Conservation (phyloP, 208 protist genomes). For the Angomonas desouzai region DNA sequence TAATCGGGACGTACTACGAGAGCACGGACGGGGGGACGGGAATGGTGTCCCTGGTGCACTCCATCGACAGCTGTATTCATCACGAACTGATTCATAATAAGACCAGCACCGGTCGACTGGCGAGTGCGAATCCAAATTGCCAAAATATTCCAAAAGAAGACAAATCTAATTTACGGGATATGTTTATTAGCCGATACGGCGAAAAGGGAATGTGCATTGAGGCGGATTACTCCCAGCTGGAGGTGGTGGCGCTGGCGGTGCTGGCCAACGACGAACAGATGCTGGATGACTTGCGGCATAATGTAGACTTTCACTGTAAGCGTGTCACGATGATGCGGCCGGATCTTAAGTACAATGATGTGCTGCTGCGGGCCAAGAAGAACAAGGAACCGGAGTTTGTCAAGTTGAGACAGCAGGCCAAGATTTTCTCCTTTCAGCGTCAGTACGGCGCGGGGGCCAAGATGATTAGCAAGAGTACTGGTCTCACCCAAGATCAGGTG, state of each 20-base stretch:
- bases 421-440: slow-evolving; percentile 93
- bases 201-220: slow-evolving; percentile 90
- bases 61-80: slow-evolving; percentile 88
- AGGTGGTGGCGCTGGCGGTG: slow-evolving; percentile 88
- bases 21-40: slow-evolving; percentile 86
- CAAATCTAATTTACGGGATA: slow-evolving; percentile 83
- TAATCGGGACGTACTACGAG: slow-evolving; percentile 91
- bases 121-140: slow-evolving; percentile 89
- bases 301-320: slow-evolving; percentile 92
- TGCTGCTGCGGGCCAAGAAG: slow-evolving; percentile 85
- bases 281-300: slow-evolving; percentile 86
- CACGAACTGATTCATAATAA: slow-evolving; percentile 93
- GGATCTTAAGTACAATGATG: slow-evolving; percentile 88
- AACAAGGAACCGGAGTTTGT: slow-evolving; percentile 92
- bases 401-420: slow-evolving; percentile 89
- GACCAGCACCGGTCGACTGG: slow-evolving; percentile 84
- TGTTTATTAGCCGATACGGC: slow-evolving; percentile 89
- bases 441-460: slow-evolving; percentile 91
- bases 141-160: slow-evolving; percentile 93
- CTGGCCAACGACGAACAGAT: slow-evolving; percentile 89
- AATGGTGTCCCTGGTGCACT: slow-evolving; percentile 90
- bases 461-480: slow-evolving; percentile 90
- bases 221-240: slow-evolving; percentile 91
- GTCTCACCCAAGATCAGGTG: slow-evolving; percentile 88
- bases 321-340: slow-evolving; percentile 92